Conservation (phyloP, 2,329 filamentous ascomycete species). For the Phaeosphaeriaceae sp. region DNA sequence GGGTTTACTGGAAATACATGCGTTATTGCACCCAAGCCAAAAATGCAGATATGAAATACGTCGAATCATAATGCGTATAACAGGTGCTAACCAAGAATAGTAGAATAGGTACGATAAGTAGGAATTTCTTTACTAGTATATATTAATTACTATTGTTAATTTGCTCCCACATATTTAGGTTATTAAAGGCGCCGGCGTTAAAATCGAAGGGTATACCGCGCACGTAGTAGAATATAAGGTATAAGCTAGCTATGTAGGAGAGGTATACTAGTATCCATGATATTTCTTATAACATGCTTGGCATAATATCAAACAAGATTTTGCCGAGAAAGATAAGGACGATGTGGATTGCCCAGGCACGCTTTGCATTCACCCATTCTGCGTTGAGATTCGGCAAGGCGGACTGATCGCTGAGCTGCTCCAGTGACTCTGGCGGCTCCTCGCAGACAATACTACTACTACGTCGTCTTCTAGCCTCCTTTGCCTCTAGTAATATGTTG, state of each 20-base stretch:
- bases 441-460: conserved; percentile 99
- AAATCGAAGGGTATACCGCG: conserved; percentile 98
- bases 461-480: conserved; percentile 78
- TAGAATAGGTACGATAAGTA: conserved; percentile 90
- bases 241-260: conserved; percentile 98
- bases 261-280: conserved; percentile 99
- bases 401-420: conserved; percentile 96
- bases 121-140: conserved; percentile 97
- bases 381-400: conserved; percentile 94
- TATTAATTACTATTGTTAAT: conserved; percentile 99
- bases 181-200: conserved; percentile 97
- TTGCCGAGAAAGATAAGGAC: conserved; percentile 91
- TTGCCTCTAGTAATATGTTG: conserved; percentile 54
- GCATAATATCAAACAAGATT: conserved; percentile 96
- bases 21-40: conserved; percentile 34
- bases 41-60: conserved; percentile 62
- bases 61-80: conserved; percentile 97
- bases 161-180: conserved; percentile 99
- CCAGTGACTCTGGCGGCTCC: conserved; percentile 93
- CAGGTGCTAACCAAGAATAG: conserved; percentile 97
- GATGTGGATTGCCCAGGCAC: conserved; percentile 97
- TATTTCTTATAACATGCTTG: conserved; percentile 94
- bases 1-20: conserved; percentile 44
- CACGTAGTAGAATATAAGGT: conserved; percentile 99
- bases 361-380: conserved; percentile 99